Evolutionary conservation across 371 early-diverging fungal species (phyloP), one percentile per base, ranked within the genome.

Genomic region (Syncephalastrum sp.): DNA sequence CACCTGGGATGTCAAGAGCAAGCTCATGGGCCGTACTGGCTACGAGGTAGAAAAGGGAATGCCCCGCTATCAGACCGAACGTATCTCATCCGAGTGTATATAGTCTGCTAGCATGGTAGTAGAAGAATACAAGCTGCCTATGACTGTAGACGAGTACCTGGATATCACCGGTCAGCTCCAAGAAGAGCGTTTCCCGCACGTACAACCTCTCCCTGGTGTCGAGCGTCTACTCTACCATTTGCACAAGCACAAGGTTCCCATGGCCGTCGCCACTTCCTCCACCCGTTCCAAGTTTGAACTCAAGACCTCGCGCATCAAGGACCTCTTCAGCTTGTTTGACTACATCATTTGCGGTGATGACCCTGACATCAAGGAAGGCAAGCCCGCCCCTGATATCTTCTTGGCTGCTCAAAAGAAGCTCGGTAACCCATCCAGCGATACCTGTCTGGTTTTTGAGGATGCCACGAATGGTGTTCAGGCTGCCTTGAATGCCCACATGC

Each of bases 371-470:
- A 67, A 74, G 54, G 63, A 79, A 51, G 92, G 93, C 16, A 97
- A 97, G 70, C 97, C 97, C 4, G 77, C 88, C 13, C 96, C 97
- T 0, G 97, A 97, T 66, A 75, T 95, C 16, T 97, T 96, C 68
- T 75, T 88, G 27, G 87, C 82, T 7, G 96, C 93, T 15, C 70
- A 73, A 58, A 50, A 70, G 24, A 66, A 74, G 50, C 54, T 83
- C 16, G 82, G 79, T 42, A 67, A 69, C 52, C 77, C 82, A 3
- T 65, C 76, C 56, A 69, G 82, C 2, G 75, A 75, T 5, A 77
- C 81, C 23, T 94, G 94, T 67, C 75, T 97, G 19, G 96, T 95
- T 14, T 96, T 97, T 84, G 97, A 97, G 68, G 96, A 97, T 62
- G 87, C 96, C 5, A 69, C 81, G 3, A 82, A 83, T 52, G 97